Percentiles rank a stretch among this genome's conserved stretches.
Conservation (phyloP, 805 yeast species). For the Lachancea lanzarotensis region DNA sequence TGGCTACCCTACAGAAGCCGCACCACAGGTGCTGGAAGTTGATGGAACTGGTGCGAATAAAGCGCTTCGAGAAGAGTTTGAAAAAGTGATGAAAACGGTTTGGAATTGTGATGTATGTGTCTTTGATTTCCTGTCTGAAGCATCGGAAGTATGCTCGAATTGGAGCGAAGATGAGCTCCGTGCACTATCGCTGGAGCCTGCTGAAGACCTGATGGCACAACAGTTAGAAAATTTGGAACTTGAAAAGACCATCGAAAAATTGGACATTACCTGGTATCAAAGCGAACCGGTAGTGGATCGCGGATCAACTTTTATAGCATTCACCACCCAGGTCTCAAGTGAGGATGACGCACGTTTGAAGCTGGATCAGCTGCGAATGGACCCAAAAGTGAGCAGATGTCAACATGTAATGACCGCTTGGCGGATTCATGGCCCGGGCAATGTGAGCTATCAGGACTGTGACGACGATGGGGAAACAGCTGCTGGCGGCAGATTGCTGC, state of each 20-base stretch:
- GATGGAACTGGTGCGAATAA: slow-evolving; percentile 37
- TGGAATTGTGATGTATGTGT: slow-evolving; percentile 59
- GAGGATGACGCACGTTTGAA: slow-evolving; percentile 60
- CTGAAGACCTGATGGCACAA: not conserved
- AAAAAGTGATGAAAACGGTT: slow-evolving; percentile 46
- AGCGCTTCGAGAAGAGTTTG: slow-evolving; percentile 43
- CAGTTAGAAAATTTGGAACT: not conserved
- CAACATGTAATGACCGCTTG: slow-evolving; percentile 83
- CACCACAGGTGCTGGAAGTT: slow-evolving; percentile 51
- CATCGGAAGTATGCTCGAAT: slow-evolving; percentile 2
- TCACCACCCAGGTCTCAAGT: slow-evolving; percentile 53
- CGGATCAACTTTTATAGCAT: slow-evolving; percentile 79
- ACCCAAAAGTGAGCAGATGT: slow-evolving; percentile 61
- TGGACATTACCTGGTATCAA: slow-evolving; percentile 61
- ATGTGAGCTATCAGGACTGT: slow-evolving; percentile 65
- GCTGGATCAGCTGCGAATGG: slow-evolving; percentile 49
- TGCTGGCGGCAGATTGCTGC: slow-evolving; percentile 83
- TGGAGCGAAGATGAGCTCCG: slow-evolving; percentile 12
- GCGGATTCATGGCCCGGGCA: slow-evolving; percentile 49
- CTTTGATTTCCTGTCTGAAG: slow-evolving; percentile 60
- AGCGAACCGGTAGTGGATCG: slow-evolving; percentile 79
- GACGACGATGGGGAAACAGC: slow-evolving; percentile 98
- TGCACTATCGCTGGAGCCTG: not conserved
- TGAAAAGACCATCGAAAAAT: slow-evolving; percentile 34
- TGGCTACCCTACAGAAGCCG: slow-evolving; percentile 54